Evolutionary conservation across 2,329 filamentous ascomycete genomes (phyloP).

Genomic region (Pestalotiopsis sp.): DNA sequence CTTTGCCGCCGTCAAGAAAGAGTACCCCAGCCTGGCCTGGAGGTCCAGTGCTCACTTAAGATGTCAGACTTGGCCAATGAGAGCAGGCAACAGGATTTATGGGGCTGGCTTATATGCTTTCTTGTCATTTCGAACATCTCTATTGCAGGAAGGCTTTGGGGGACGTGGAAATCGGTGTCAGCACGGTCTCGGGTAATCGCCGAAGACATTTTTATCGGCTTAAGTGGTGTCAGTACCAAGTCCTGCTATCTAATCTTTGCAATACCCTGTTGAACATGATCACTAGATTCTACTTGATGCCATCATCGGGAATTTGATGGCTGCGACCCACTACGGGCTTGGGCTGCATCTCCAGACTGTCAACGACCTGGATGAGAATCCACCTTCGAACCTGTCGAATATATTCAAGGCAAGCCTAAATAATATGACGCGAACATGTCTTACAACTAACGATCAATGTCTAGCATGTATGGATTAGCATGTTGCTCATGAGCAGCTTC

Average conservation of each 20-base stretch:
- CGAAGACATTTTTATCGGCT: constrained; percentile 23
- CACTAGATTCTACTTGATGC: not conserved
- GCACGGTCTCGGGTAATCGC: constrained; percentile 21
- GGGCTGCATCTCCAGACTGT: not conserved
- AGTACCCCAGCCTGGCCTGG: constrained; percentile 89
- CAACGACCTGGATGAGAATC: not conserved
- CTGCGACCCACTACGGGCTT: not conserved
- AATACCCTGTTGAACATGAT: not conserved
- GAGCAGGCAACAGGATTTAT: constrained; percentile 23
- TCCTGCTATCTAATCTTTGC: too few species aligned
- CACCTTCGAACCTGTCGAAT: not conserved
- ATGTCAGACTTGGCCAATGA: constrained; percentile 10
- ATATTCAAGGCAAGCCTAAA: not conserved
- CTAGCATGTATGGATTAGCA: constrained; percentile 30
- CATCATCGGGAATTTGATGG: not conserved
- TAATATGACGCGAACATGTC: not conserved
- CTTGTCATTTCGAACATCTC: constrained; percentile 25
- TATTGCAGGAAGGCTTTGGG: constrained; percentile 25
- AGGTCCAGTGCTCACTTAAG: constrained; percentile 36
- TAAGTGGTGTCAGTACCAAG: constrained; percentile 24
- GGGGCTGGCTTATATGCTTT: constrained; percentile 24
- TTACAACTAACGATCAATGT: not conserved
- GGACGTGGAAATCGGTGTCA: constrained; percentile 22
- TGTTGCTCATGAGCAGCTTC: constrained; percentile 27
- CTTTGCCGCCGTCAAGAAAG: constrained; percentile 90